A percentile compares a stretch with the other conserved stretches of the same genome.
Evolutionary conservation across 441 rosid species (phyloP).

Genomic region (Erodium trifolium): DNA sequence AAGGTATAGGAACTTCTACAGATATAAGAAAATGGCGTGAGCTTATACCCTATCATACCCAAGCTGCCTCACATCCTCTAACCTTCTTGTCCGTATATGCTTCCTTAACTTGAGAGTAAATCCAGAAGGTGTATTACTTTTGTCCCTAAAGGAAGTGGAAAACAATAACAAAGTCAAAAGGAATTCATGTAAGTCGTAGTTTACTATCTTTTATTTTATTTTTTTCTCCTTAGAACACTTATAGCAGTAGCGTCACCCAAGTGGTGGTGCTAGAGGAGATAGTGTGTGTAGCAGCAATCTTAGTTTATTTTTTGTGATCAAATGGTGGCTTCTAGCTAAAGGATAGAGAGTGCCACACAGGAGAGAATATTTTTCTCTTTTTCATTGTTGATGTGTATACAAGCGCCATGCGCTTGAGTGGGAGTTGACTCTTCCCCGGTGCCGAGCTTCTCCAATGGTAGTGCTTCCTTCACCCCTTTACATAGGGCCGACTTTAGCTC

Average conservation of each 20-base stretch:
- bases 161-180: constrained; percentile 5
- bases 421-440: neutral
- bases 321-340: neutral
- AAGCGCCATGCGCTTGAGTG: neutral
- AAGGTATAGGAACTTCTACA: neutral
- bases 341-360: neutral
- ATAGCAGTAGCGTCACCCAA: neutral
- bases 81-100: constrained; percentile 89
- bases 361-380: neutral
- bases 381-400: neutral
- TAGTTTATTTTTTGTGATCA: neutral
- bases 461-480: neutral
- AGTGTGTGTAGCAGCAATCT: neutral
- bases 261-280: neutral
- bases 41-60: constrained; percentile 85
- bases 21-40: neutral
- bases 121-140: constrained; percentile 95
- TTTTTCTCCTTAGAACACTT: neutral
- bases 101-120: constrained; percentile 87
- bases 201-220: neutral
- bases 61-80: constrained; percentile 94
- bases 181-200: neutral
- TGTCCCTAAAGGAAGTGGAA: constrained; percentile 47
- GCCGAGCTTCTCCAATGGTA: neutral
- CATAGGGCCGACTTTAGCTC: neutral